A percentile compares a stretch with the other conserved stretches of the same genome.
These are phyloP conservation scores for Ceratocystis cacaofunesta DNA, from an alignment of 2,329 filamentous ascomycete species.

Conservation along the genomic window DNA sequence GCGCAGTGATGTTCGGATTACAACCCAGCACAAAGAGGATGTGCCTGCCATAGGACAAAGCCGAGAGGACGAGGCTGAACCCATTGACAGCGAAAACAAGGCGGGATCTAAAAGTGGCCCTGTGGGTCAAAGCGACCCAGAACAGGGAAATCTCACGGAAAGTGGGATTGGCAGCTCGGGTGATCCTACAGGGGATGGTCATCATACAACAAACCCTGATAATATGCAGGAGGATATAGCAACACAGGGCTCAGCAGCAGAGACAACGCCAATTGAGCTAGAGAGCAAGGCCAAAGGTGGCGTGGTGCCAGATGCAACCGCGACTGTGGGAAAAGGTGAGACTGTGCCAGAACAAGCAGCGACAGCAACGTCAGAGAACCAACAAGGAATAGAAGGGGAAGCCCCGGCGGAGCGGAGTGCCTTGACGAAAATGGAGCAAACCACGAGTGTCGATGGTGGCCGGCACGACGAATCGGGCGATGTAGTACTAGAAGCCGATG, in stretches of 20 bases:
- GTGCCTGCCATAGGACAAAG: not conserved
- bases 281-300: not conserved
- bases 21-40: not conserved
- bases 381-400: not conserved
- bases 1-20: not conserved
- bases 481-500: constrained; percentile 68
- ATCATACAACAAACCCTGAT: not conserved
- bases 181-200: not conserved
- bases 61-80: not conserved
- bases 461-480: constrained; percentile 57
- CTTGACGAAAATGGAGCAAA: not conserved
- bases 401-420: not conserved
- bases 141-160: not conserved
- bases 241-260: not conserved
- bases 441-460: not conserved
- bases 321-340: not conserved
- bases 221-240: not conserved
- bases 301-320: not conserved
- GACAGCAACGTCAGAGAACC: constrained; percentile 17
- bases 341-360: not conserved
- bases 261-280: not conserved
- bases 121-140: not conserved
- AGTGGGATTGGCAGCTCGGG: not conserved
- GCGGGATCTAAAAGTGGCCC: not conserved
- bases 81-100: not conserved